phyloP scores from a whole-genome alignment of 2,329 filamentous ascomycete genomes.

The Phaeosphaeriaceae sp. region DNA sequence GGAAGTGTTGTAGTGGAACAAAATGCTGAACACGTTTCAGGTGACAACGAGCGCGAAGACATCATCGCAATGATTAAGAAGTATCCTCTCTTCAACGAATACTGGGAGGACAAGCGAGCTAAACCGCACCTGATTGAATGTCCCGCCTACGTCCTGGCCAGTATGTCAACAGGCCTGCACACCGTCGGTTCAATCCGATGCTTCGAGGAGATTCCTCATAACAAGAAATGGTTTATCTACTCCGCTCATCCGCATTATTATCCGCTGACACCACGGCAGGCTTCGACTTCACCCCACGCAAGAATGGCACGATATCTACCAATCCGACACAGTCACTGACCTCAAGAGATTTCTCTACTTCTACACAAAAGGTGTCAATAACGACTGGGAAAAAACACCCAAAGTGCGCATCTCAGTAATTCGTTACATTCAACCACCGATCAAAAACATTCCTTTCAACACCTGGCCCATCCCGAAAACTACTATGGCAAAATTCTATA shows the following conservation, averaged over 20 bases:
- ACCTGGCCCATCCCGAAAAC: too few relatives aligned
- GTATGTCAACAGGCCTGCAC: constrained; percentile 13
- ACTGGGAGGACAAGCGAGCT: constrained; percentile 19
- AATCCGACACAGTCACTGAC: constrained; percentile 9
- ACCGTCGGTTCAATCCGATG: constrained; percentile 12
- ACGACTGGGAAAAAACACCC: constrained; percentile 57
- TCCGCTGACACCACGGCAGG: constrained; percentile 3
- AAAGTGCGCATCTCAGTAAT: too few relatives aligned
- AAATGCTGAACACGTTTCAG: constrained; percentile 1
- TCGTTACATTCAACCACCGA: too few relatives aligned
- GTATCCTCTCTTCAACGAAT: constrained; percentile 4
- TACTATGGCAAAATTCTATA: too few relatives aligned
- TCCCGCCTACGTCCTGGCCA: constrained; percentile 17
- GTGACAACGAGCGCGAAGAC: neutral
- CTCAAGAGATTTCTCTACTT: constrained; percentile 53
- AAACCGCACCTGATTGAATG: too few relatives aligned
- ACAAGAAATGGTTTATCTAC: too few relatives aligned
- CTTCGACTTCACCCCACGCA: constrained; percentile 10
- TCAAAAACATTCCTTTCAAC: too few relatives aligned
- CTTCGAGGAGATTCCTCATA: too few relatives aligned
- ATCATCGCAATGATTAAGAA: constrained; percentile 4
- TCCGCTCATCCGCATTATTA: neutral
- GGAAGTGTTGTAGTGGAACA: constrained; percentile 1
- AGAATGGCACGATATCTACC: constrained; percentile 27
- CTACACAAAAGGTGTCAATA: constrained; percentile 53